These are phyloP conservation scores for Pythium phragmiticola DNA, from an alignment of 352 stramenopile species.

Conservation along the genomic window DNA sequence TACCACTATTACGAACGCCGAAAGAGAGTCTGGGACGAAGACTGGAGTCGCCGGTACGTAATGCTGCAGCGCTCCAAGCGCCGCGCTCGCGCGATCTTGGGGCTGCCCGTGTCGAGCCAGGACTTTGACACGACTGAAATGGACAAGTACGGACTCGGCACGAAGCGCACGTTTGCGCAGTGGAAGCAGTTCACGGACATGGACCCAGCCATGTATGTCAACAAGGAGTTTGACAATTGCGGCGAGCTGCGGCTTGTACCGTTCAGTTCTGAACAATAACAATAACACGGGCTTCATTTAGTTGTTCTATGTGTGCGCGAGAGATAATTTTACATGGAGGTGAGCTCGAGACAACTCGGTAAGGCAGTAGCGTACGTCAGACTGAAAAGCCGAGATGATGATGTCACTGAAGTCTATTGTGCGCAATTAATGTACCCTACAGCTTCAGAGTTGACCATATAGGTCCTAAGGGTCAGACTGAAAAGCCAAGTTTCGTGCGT, in stretches of 20 bases:
- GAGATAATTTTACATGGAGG: too few species aligned
- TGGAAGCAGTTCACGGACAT: conserved; percentile 79
- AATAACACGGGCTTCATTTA: too few species aligned
- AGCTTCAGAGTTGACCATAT: too few species aligned
- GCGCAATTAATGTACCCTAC: too few species aligned
- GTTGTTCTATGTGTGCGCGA: too few species aligned
- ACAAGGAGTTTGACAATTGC: conserved; percentile 57
- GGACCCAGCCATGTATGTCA: conserved; percentile 32
- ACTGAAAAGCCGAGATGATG: too few species aligned
- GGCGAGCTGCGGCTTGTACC: conserved; percentile 59
- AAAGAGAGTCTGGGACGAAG: conserved; percentile 73
- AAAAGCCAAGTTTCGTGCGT: too few species aligned
- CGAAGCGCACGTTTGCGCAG: conserved; percentile 70
- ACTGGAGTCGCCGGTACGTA: conserved; percentile 59
- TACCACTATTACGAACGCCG: conserved; percentile 75
- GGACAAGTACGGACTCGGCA: conserved; percentile 63
- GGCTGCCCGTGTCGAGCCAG: conserved; percentile 49
- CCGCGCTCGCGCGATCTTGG: conserved; percentile 55
- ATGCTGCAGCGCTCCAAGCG: conserved; percentile 66
- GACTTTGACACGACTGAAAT: conserved; percentile 73
- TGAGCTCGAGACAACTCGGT: too few species aligned
- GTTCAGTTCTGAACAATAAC: too few species aligned
- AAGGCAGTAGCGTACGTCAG: too few species aligned
- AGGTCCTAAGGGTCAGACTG: too few species aligned
- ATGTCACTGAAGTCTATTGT: too few species aligned